A percentile compares a stretch with the other conserved stretches of the same genome.
Conservation (phyloP, 768 basidiomycete genomes). For the Mycena floridula region DNA sequence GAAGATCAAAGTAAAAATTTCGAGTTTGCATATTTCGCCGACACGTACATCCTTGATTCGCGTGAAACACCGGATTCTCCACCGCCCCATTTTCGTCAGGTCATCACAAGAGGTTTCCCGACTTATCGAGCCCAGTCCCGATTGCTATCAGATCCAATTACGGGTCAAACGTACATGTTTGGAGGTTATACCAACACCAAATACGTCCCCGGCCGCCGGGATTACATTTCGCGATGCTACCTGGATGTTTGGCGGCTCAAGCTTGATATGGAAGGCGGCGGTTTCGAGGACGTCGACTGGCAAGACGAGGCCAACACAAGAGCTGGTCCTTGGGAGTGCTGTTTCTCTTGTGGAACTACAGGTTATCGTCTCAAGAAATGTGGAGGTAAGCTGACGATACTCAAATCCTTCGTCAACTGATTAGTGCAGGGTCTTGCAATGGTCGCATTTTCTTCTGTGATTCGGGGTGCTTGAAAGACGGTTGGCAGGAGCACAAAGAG, state of each 20-base stretch:
- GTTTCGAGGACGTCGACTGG: constrained; percentile 30
- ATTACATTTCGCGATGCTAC: constrained; percentile 21
- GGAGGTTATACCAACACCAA: constrained; percentile 35
- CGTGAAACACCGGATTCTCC: constrained; percentile 10
- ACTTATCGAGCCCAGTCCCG: constrained; percentile 31
- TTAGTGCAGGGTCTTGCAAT: constrained; percentile 12
- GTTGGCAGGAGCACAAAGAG: constrained; percentile 26
- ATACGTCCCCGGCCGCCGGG: constrained; percentile 24
- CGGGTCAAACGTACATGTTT: constrained; percentile 30
- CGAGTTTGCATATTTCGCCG: constrained; percentile 32
- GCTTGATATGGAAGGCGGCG: constrained; percentile 26
- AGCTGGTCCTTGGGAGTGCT: constrained; percentile 34
- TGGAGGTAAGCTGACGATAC: constrained; percentile 29
- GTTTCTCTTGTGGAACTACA: constrained; percentile 30
- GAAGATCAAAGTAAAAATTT: constrained; percentile 8
- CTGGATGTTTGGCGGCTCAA: constrained; percentile 33
- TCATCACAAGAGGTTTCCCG: constrained; percentile 34
- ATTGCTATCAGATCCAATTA: constrained; percentile 26
- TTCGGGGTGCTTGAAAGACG: constrained; percentile 19
- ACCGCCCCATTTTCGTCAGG: constrained; percentile 26
- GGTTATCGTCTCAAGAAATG: constrained; percentile 35
- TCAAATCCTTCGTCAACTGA: not conserved
- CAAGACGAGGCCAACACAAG: constrained; percentile 29
- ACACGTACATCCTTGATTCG: constrained; percentile 29
- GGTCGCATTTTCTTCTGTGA: constrained; percentile 23